Conservation (phyloP, 352 stramenopile species). For the Globisporangium camurandrum region DNA sequence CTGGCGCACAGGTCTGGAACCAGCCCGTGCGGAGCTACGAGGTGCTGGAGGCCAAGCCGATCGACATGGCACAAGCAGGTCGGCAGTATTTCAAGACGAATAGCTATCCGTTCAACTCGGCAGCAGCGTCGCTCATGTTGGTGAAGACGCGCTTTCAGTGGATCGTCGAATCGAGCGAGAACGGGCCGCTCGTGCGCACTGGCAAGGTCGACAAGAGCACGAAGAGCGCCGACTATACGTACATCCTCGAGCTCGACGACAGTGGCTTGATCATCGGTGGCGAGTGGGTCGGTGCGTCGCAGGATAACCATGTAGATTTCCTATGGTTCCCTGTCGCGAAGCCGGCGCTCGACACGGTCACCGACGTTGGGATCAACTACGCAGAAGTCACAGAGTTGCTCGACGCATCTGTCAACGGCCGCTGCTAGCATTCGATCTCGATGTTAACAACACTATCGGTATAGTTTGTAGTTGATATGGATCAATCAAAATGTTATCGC, state of each 20-base stretch:
- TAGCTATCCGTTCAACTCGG: slow-evolving; percentile 44
- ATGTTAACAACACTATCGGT: too few relatives aligned
- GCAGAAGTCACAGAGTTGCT: slow-evolving; percentile 1
- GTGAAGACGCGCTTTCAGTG: slow-evolving; percentile 33
- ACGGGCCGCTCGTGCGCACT: slow-evolving; percentile 10
- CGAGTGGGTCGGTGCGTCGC: slow-evolving; percentile 13
- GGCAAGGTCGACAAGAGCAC: slow-evolving; percentile 7
- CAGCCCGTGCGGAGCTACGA: slow-evolving; percentile 44
- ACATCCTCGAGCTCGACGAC: slow-evolving; percentile 14
- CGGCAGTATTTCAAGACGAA: slow-evolving; percentile 30
- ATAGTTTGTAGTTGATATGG: background rate
- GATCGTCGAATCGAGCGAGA: slow-evolving; percentile 17
- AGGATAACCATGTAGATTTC: slow-evolving; percentile 11
- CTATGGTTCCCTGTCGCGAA: slow-evolving; percentile 11
- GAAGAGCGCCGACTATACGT: slow-evolving; percentile 5
- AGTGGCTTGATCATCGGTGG: slow-evolving; percentile 12
- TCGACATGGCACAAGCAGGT: slow-evolving; percentile 22
- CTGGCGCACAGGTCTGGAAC: slow-evolving; percentile 54
- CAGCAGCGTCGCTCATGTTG: slow-evolving; percentile 33
- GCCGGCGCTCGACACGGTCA: slow-evolving; percentile 4
- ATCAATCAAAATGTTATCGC: background rate
- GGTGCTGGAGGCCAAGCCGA: slow-evolving; percentile 18
- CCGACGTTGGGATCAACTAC: slow-evolving; percentile 8
- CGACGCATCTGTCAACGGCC: slow-evolving; percentile 9
- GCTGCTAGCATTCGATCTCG: too few relatives aligned